These are phyloP conservation scores for Oryza rufipogon DNA, from an alignment of 176 grass and related monocot species.

Conservation along the genomic window DNA sequence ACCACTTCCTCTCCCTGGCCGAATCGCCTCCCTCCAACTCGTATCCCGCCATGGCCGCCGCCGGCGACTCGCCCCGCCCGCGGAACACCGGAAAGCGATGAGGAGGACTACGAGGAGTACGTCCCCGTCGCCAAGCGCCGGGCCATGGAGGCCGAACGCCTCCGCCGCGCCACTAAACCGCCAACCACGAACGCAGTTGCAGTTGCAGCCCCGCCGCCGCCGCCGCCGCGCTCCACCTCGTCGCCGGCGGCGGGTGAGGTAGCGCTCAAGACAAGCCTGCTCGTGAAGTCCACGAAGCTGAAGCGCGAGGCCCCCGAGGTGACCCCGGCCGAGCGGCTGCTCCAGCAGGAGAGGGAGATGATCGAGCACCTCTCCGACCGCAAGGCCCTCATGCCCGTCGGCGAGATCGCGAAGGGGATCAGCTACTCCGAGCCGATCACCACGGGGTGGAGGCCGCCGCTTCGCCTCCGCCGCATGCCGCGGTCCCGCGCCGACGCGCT, in stretches of 20 bases:
- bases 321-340: slow-evolving; percentile 47
- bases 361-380: slow-evolving; percentile 52
- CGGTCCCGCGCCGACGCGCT: slow-evolving; percentile 46
- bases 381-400: slow-evolving; percentile 72
- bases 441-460: slow-evolving; percentile 69
- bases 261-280: slow-evolving; percentile 46
- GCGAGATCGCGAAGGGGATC: slow-evolving; percentile 73
- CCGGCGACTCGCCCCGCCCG: not conserved
- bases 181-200: not conserved
- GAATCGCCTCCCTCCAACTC: too few relatives aligned
- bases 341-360: slow-evolving; percentile 69
- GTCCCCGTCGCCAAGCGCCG: slow-evolving; percentile 57
- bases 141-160: slow-evolving; percentile 49
- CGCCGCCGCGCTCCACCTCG: not conserved
- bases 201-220: not conserved
- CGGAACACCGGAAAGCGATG: slow-evolving; percentile 12
- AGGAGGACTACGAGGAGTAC: slow-evolving; percentile 51
- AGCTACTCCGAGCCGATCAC: slow-evolving; percentile 59
- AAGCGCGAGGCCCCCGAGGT: slow-evolving; percentile 66
- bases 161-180: slow-evolving; percentile 26
- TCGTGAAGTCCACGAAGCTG: slow-evolving; percentile 53
- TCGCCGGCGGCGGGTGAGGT: not conserved
- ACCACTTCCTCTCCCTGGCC: too few relatives aligned
- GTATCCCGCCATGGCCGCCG: not conserved
- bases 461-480: slow-evolving; percentile 58